These are phyloP conservation scores for Botrytis porri DNA, from an alignment of 2,329 filamentous ascomycete species.

Conservation along the genomic window DNA sequence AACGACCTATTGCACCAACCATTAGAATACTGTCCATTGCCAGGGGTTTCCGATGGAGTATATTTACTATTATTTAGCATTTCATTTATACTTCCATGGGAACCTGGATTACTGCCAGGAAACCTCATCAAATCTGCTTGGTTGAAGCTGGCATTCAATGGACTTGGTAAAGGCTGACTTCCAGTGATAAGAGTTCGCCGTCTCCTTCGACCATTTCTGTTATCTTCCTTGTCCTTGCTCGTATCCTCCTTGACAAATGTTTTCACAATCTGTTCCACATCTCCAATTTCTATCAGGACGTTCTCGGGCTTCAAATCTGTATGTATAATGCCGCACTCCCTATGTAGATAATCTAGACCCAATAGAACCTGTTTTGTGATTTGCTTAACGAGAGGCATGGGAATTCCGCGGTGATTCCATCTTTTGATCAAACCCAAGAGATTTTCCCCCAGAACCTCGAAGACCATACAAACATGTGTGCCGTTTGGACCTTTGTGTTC, in stretches of 20 bases:
- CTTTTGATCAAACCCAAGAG: conserved; percentile 92
- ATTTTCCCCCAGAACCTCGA: conserved; percentile 96
- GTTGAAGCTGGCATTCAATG: conserved; percentile 88
- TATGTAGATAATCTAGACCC: conserved; percentile 91
- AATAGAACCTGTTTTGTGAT: conserved; percentile 98
- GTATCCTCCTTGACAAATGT: conserved; percentile 83
- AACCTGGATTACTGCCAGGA: conserved; percentile 55
- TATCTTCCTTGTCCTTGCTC: conserved; percentile 69
- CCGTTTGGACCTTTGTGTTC: conserved; percentile 97
- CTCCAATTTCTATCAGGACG: conserved; percentile 96
- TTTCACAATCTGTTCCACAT: conserved; percentile 97
- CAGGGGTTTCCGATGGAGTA: conserved; percentile 40
- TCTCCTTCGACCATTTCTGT: conserved; percentile 85
- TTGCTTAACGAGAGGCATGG: conserved; percentile 94
- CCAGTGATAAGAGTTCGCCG: conserved; percentile 93
- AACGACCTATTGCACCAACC: conserved; percentile 50
- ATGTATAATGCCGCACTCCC: conserved; percentile 98
- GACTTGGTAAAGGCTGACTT: conserved; percentile 92
- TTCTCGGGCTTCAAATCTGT: conserved; percentile 96
- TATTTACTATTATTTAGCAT: conserved; percentile 74
- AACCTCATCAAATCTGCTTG: conserved; percentile 65
- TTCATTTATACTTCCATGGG: conserved; percentile 76
- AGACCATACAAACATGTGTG: conserved; percentile 98
- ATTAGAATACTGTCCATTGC: conserved; percentile 47
- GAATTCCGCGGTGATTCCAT: conserved; percentile 97